phyloP scores from a whole-genome alignment of 495 filamentous ascomycete species.

The Beverwykella pulmonaria region DNA sequence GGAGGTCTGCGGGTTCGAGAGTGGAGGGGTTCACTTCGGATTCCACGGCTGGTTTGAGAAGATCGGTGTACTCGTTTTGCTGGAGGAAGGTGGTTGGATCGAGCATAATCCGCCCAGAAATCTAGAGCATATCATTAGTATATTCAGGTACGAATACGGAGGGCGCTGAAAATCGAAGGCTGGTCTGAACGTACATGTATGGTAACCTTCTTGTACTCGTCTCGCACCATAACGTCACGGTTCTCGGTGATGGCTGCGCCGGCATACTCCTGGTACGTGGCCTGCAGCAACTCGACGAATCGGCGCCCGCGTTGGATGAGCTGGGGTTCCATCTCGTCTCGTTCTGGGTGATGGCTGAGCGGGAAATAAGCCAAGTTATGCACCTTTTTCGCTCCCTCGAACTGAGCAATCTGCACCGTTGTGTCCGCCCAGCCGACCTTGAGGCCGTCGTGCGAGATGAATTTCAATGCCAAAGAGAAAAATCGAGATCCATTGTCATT shows the following conservation, averaged over 20 bases:
- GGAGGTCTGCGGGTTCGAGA: neutral
- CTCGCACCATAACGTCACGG: conserved; percentile 6
- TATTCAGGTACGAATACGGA: neutral
- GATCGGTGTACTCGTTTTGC: conserved; percentile 9
- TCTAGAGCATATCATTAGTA: neutral
- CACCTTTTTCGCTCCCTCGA: conserved; percentile 17
- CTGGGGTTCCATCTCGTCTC: neutral
- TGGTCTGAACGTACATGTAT: too few species aligned
- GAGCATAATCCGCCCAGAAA: conserved; percentile 7
- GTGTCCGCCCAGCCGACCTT: conserved; percentile 9
- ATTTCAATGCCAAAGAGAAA: conserved; percentile 2
- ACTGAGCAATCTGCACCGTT: conserved; percentile 1
- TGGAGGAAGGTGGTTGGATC: conserved; percentile 3
- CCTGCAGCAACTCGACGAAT: conserved; percentile 4
- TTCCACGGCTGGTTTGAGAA: neutral
- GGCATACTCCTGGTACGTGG: neutral
- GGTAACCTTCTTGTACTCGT: conserved; percentile 12
- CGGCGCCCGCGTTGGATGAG: conserved; percentile 20
- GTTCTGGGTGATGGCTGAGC: conserved; percentile 7
- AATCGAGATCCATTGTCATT: neutral
- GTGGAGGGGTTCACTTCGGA: neutral
- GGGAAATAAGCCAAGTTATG: neutral
- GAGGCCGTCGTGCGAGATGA: conserved; percentile 15
- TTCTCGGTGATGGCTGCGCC: conserved; percentile 19
- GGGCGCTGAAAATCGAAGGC: too few species aligned